phyloP scores from a whole-genome alignment of 345 rosid species.

The Litchi chinensis region DNA sequence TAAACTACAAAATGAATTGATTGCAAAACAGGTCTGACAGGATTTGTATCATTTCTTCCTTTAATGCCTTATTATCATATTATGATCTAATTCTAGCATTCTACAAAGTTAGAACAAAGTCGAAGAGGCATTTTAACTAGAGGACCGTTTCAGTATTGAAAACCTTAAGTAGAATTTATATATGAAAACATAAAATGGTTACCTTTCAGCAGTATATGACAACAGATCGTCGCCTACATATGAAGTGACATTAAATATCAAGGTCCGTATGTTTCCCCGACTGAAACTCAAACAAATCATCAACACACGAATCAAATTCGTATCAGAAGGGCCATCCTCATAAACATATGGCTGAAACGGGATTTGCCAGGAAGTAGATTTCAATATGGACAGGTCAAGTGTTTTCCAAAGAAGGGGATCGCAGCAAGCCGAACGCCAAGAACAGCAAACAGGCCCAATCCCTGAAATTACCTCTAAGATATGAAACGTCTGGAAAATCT shows the following conservation, averaged over 20 bases:
- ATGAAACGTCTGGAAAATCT: conserved; percentile 60
- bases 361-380: conserved; percentile 68
- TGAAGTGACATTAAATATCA: conserved; percentile 68
- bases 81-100: background rate
- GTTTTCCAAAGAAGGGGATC: conserved; percentile 89
- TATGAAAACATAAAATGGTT: conserved; percentile 7
- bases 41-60: conserved; percentile 7
- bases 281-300: conserved; percentile 77
- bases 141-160: background rate
- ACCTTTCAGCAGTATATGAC: conserved; percentile 85
- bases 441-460: conserved; percentile 73
- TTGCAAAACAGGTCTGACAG: background rate
- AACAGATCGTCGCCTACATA: conserved; percentile 73
- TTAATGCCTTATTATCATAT: background rate
- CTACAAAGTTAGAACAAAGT: background rate
- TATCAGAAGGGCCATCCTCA: conserved; percentile 58
- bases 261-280: conserved; percentile 49
- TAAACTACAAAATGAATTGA: background rate
- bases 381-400: conserved; percentile 71
- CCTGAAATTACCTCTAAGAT: conserved; percentile 62
- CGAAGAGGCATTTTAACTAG: background rate
- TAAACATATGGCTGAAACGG: conserved; percentile 81
- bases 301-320: conserved; percentile 54
- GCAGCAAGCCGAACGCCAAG: conserved; percentile 76
- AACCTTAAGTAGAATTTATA: background rate